phyloP scores from a whole-genome alignment of 345 rosid genomes.

The Linum trigynum region DNA sequence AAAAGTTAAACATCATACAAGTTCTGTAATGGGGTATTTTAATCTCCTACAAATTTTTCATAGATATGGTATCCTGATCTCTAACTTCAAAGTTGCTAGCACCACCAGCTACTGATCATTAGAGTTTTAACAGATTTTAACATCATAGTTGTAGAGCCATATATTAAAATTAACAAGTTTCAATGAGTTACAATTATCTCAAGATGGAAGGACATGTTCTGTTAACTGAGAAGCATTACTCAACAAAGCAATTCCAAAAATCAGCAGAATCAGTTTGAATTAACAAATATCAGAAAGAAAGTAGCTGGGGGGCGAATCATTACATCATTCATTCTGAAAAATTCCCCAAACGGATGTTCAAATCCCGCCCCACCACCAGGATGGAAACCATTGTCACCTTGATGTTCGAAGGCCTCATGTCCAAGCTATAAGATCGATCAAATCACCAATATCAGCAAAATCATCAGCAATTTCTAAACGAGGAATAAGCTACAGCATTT shows the following conservation, averaged over 20 bases:
- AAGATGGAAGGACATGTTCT: background rate
- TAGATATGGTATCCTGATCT: background rate
- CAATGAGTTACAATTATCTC: background rate
- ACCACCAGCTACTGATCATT: background rate
- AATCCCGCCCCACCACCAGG: slow-evolving; percentile 46
- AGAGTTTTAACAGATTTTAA: background rate
- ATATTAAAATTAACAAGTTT: too few relatives aligned
- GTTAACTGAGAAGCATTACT: background rate
- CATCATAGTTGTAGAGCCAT: background rate
- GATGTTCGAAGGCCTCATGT: slow-evolving; percentile 87
- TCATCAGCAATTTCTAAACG: background rate
- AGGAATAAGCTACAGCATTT: background rate
- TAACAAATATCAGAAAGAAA: background rate
- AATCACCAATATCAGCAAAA: slow-evolving; percentile 10
- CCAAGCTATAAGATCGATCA: slow-evolving; percentile 56
- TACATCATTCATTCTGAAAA: slow-evolving; percentile 54
- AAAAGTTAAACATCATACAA: background rate
- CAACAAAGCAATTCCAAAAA: background rate
- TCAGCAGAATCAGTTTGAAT: background rate
- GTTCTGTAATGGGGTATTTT: background rate
- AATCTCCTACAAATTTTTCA: background rate
- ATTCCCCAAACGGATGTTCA: slow-evolving; percentile 63
- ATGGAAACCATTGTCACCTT: slow-evolving; percentile 44
- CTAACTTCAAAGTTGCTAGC: background rate
- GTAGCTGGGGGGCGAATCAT: slow-evolving; percentile 12